Evolutionary conservation across 1,139 yeast genomes (phyloP).

Genomic region (Waltiozyma solani): DNA sequence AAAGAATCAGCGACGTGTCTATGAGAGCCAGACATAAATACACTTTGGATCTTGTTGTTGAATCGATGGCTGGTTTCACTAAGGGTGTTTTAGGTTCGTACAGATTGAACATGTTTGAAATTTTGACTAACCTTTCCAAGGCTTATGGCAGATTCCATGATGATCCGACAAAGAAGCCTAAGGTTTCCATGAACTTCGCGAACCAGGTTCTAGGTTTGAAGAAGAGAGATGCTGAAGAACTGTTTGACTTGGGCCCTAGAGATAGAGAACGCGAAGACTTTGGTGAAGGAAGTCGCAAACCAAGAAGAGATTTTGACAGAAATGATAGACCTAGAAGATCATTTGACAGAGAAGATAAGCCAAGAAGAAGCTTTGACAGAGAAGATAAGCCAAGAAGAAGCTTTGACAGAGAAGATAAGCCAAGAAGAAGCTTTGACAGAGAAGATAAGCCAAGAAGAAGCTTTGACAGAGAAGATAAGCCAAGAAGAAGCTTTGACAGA

Average conservation of each 20-base stretch:
- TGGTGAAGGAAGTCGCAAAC: slow-evolving; percentile 5
- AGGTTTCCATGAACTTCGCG: slow-evolving; percentile 17
- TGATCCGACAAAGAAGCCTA: slow-evolving; percentile 13
- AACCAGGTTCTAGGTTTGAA: slow-evolving; percentile 19
- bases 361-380: slow-evolving; percentile 1
- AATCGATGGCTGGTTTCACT: slow-evolving; percentile 28
- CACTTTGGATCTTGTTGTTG: slow-evolving; percentile 20
- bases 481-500: slow-evolving; percentile 1
- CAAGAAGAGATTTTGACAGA: slow-evolving; percentile 1
- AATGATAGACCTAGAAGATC: slow-evolving; percentile 1
- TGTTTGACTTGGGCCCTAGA: slow-evolving; percentile 10
- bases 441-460: background rate
- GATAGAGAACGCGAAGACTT: too few relatives aligned
- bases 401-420: slow-evolving; percentile 1
- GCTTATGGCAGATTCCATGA: slow-evolving; percentile 14
- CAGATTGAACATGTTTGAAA: slow-evolving; percentile 19
- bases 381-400: slow-evolving; percentile 4
- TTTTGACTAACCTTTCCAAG: slow-evolving; percentile 11
- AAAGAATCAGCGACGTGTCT: slow-evolving; percentile 18
- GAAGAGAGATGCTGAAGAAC: slow-evolving; percentile 15
- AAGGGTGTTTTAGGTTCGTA: slow-evolving; percentile 24
- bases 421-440: background rate
- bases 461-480: too few relatives aligned
- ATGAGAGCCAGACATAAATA: slow-evolving; percentile 16
- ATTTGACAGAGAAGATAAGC: background rate